Conservation (phyloP, 2,329 filamentous ascomycete species). For the Chrysosporium keratinophilum region DNA sequence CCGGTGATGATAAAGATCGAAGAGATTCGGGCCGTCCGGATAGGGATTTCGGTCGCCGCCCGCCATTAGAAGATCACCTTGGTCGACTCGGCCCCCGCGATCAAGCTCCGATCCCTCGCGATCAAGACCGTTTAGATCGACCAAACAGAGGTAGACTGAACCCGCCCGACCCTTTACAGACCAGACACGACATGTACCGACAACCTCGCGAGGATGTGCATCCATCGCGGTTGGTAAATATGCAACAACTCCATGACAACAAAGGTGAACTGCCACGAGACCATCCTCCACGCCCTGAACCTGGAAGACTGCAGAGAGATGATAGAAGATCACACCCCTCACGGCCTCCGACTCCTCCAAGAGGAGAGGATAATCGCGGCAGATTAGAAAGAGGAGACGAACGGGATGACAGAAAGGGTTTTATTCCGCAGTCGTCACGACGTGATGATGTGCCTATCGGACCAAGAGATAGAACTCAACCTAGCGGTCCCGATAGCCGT, state of each 20-base stretch:
- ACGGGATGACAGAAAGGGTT: conserved; percentile 30
- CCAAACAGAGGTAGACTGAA: conserved; percentile 25
- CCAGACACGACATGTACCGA: conserved; percentile 13
- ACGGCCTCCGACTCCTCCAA: conserved; percentile 17
- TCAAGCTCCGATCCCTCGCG: conserved; percentile 23
- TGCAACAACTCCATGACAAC: conserved; percentile 5
- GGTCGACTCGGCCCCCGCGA: conserved; percentile 30
- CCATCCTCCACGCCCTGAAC: conserved; percentile 11
- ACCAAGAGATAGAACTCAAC: conserved; percentile 32
- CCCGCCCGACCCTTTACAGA: conserved; percentile 22
- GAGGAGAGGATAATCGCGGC: conserved; percentile 16
- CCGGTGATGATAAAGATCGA: conserved; percentile 26
- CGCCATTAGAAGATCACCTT: conserved; percentile 32
- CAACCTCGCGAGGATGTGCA: conserved; percentile 12
- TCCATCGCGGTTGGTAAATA: neutral
- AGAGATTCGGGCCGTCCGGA: conserved; percentile 15
- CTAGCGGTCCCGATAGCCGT: conserved; percentile 27
- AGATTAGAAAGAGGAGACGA: conserved; percentile 25
- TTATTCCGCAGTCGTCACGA: conserved; percentile 20
- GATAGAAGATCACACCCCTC: conserved; percentile 17
- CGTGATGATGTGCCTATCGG: conserved; percentile 44
- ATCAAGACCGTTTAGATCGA: conserved; percentile 32
- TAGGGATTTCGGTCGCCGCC: conserved; percentile 27
- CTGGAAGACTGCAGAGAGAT: conserved; percentile 13
- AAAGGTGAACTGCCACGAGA: conserved; percentile 9